Evolutionary conservation across 306 rosid species (phyloP).

Genomic region (Sicyos baderoa): DNA sequence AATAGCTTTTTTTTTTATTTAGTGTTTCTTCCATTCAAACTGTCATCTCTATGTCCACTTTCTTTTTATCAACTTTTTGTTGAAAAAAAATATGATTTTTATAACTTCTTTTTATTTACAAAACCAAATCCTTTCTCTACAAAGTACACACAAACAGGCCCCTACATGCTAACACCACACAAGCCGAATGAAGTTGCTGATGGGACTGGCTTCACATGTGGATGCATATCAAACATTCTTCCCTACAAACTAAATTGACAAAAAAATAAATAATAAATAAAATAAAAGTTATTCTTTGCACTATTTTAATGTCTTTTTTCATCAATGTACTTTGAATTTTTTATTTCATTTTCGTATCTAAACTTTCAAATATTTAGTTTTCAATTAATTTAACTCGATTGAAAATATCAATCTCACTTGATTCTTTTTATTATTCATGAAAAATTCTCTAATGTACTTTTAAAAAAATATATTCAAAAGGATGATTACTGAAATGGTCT

Average conservation of each 20-base stretch:
- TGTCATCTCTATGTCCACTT: conserved; percentile 24
- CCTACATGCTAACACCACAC: conserved; percentile 21
- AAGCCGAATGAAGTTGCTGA: background rate
- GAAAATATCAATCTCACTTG: too few relatives aligned
- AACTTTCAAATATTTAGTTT: too few relatives aligned
- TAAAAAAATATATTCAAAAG: too few relatives aligned
- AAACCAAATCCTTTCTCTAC: background rate
- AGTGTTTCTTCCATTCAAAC: conserved; percentile 27
- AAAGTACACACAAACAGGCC: conserved; percentile 24
- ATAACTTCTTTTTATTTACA: background rate
- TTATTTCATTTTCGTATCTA: too few relatives aligned
- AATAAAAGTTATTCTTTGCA: too few relatives aligned
- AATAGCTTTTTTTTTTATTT: background rate
- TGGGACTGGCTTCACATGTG: conserved; percentile 1
- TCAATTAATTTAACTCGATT: too few relatives aligned
- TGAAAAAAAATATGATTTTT: background rate
- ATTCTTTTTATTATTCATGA: too few relatives aligned
- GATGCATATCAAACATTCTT: conserved; percentile 16
- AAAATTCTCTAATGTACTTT: too few relatives aligned
- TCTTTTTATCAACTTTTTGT: background rate
- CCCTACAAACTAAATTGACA: background rate
- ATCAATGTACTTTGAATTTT: too few relatives aligned
- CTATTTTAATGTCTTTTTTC: too few relatives aligned
- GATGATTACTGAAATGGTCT: too few relatives aligned
- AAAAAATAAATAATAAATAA: too few relatives aligned